Evolutionary conservation across 2,329 filamentous ascomycete species (phyloP), one percentile per base, ranked within the genome.

Genomic region (Dissoconium aciculare): DNA sequence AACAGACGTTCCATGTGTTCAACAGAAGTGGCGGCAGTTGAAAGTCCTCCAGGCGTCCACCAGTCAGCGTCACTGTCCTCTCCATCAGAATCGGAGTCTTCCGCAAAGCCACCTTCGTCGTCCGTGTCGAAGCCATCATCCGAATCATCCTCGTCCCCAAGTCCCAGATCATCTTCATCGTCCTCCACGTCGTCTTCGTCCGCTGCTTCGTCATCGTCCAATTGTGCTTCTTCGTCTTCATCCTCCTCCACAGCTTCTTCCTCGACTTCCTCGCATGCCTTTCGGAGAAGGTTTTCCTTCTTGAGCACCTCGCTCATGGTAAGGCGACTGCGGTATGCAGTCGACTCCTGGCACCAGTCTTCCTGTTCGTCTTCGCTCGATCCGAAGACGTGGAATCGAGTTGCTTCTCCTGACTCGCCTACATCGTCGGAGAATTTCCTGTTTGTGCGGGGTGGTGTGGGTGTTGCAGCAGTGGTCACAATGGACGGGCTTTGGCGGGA

Each of bases 251-350:
- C 61, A 3, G 75, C 85, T 56, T 95, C 89, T 46, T 91, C 82
- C 50, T 95, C 89, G 1, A 76, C 89, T 56, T 98, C 87, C 50
- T 82, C 77, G 28, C 75, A 87, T 15, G 95, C 60, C 38, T 79
- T 75, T 28, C 87, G 77, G 39, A 98, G 89, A 16, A 73, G 74
- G 39, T 83, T 84, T 57, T 98, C 89, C 56, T 92, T 91, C 52
- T 73, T 69, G 42, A 98, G 66, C 4, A 85, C 92, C 51, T 95
- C 89, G 43, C 78, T 74, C 41, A 98, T 76, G 3, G 85, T 95
- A 23, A 98, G 65, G 47, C 81, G 83, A 29, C 67, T 67, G 33
- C 67, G 66, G 41, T 73, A 63, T 17, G 70, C 68, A 5, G 68
- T 64, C 17, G 70, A 63, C 46, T 81, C 77, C 33, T 78, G 73